A percentile compares a stretch with the other conserved stretches of the same genome.
Evolutionary conservation across 192 early-diverging fungal genomes (phyloP).

Genomic region (Powellomyces hirtus): DNA sequence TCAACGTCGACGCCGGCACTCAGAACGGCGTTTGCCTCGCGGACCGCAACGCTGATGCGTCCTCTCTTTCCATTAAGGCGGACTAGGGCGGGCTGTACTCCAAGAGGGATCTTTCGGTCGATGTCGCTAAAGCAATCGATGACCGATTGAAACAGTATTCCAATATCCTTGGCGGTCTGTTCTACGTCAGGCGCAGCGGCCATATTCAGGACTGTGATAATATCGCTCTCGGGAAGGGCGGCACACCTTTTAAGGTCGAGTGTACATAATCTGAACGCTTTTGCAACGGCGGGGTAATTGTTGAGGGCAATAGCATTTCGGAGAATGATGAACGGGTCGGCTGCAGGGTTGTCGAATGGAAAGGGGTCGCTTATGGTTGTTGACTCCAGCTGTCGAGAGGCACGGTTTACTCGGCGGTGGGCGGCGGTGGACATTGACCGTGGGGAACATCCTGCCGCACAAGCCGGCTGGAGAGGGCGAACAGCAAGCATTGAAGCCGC

Average conservation of each 20-base stretch:
- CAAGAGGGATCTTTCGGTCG: too few species aligned
- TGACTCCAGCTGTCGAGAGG: not conserved
- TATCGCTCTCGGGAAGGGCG: not conserved
- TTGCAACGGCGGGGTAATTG: not conserved
- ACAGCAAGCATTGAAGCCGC: too few species aligned
- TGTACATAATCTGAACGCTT: not conserved
- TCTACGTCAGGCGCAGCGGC: not conserved
- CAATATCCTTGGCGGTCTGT: not conserved
- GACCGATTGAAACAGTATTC: not conserved
- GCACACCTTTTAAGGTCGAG: not conserved
- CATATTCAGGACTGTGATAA: not conserved
- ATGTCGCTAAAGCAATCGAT: too few species aligned
- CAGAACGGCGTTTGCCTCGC: not conserved
- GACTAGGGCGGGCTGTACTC: not conserved
- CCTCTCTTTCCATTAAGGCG: not conserved
- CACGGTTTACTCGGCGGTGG: not conserved
- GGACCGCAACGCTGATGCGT: not conserved
- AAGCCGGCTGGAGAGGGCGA: too few species aligned
- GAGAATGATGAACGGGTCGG: constrained; percentile 7
- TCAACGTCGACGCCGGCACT: not conserved
- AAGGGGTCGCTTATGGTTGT: constrained; percentile 4
- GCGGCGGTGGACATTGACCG: constrained; percentile 5
- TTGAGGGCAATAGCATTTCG: constrained; percentile 13
- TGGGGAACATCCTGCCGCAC: too few species aligned
- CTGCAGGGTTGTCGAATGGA: constrained; percentile 10